Evolutionary conservation across 2,329 filamentous ascomycete species (phyloP).

Genomic region (Penicillium sp.): DNA sequence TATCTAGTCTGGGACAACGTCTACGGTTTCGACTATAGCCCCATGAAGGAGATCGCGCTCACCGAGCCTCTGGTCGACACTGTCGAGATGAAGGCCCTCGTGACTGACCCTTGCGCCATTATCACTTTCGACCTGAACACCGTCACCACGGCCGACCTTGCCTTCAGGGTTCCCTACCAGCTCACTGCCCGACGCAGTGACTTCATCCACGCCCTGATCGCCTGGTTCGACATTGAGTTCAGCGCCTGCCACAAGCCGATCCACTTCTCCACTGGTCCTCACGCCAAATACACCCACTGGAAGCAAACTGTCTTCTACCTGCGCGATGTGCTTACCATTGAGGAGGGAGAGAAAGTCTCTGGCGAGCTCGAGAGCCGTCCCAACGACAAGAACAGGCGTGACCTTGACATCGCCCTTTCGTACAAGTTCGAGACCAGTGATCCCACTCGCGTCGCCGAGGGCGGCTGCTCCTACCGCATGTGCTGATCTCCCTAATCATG

Average conservation of each 20-base stretch:
- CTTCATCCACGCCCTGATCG: constrained; percentile 92
- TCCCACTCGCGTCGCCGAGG: constrained; percentile 61
- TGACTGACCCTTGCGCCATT: constrained; percentile 81
- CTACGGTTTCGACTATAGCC: constrained; percentile 94
- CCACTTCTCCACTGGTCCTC: constrained; percentile 91
- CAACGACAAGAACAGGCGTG: constrained; percentile 88
- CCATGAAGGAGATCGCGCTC: constrained; percentile 87
- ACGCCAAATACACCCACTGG: constrained; percentile 99
- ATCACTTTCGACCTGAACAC: constrained; percentile 91
- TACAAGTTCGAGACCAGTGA: constrained; percentile 79
- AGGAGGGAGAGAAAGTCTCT: constrained; percentile 73
- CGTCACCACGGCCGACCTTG: constrained; percentile 74
- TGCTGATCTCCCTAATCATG: constrained; percentile 22
- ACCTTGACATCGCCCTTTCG: constrained; percentile 82
- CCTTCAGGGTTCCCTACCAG: constrained; percentile 73
- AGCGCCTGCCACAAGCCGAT: constrained; percentile 97
- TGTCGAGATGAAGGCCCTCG: constrained; percentile 93
- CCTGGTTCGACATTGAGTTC: constrained; percentile 99
- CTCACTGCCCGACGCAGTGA: constrained; percentile 78
- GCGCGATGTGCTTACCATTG: constrained; percentile 83
- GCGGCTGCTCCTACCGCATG: constrained; percentile 72
- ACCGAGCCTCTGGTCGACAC: constrained; percentile 96
- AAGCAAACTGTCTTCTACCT: constrained; percentile 99
- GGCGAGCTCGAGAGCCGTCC: constrained; percentile 76
- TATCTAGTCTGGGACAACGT: constrained; percentile 93